Conservation (phyloP, 2,329 filamentous ascomycete genomes). For the Colletotrichum musae region DNA sequence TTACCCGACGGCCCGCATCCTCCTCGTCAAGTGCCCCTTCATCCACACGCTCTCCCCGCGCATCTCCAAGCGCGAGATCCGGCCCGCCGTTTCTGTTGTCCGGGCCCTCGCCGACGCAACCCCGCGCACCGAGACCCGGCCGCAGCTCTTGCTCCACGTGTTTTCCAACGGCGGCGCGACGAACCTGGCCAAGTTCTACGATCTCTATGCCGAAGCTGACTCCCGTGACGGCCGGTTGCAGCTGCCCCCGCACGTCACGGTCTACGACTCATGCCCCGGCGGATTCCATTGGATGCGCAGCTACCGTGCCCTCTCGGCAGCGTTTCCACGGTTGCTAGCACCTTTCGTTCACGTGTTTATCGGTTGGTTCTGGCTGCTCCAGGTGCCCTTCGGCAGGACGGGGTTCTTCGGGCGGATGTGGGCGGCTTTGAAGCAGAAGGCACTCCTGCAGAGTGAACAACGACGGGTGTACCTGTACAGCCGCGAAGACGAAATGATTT, state of each 20-base stretch:
- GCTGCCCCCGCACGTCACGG: constrained; percentile 59
- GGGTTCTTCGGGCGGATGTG: constrained; percentile 52
- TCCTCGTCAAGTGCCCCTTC: constrained; percentile 61
- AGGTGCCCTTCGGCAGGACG: constrained; percentile 48
- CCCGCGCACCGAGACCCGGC: constrained; percentile 37
- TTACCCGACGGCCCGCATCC: constrained; percentile 61
- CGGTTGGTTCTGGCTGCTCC: constrained; percentile 49
- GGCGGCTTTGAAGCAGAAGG: constrained; percentile 54
- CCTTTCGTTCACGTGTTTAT: constrained; percentile 55
- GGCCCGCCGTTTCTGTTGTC: constrained; percentile 58
- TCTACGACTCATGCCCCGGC: constrained; percentile 66
- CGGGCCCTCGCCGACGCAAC: constrained; percentile 47
- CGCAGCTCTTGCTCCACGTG: constrained; percentile 60
- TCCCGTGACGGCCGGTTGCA: constrained; percentile 39
- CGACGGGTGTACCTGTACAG: constrained; percentile 68
- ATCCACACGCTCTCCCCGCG: constrained; percentile 53
- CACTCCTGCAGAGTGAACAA: constrained; percentile 54
- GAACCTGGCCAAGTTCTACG: constrained; percentile 56
- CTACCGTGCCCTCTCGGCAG: constrained; percentile 56
- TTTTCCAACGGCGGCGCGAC: constrained; percentile 69
- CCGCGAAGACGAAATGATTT: constrained; percentile 62
- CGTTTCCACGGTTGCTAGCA: constrained; percentile 51
- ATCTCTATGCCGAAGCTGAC: constrained; percentile 48
- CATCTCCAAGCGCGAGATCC: constrained; percentile 51
- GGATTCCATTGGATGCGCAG: constrained; percentile 56